Evolutionary conservation across 208 protist genomes (phyloP), one percentile per base, ranked within the genome.

Genomic region (Acanthamoeba triangularis): DNA sequence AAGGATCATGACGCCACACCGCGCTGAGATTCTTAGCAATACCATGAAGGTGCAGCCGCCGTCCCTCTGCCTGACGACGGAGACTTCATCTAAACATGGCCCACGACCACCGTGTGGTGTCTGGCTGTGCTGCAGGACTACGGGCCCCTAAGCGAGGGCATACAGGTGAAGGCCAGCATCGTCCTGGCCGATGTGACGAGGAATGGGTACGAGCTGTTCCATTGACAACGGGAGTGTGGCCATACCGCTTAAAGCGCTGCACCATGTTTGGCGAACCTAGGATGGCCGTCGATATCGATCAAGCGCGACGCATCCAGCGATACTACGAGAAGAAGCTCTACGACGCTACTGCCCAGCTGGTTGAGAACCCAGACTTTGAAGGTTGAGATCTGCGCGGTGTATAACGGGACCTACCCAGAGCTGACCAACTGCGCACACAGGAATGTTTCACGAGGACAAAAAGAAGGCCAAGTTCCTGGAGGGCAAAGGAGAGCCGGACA

Each of bases 121-220:
- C 7, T 47, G 44, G 44, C 44, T 47, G 44, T 47, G 44, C 44
- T 47, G 44, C 52, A 90, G 82, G 82, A 69, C 16, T 90, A 90
- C 56, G 82, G 82, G 14, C 82, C 82, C 6, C 33, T 90, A 52
- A 90, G 82, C 82, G 82, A 90, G 41, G 82, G 47, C 25, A 90
- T 90, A 30, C 82, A 90, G 41, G 82, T 90, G 0, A 90, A 90
- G 41, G 82, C 82, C 25, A 90, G 82, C 56, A 90, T 90, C 13
- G 82, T 90, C 30, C 56, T 90, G 13, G 47, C 52, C 35, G 82
- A 90, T 6, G 82, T 90, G 6, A 90, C 54, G 0, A 90, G 47
- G 44, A 90, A 90, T 33, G 82, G 82, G 82, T 69, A 69, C 41
- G 49, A 14, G 5, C 28, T n/a, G 8, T 8, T 23, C 30, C 65